Evolutionary conservation across 108 stramenopile genomes (phyloP).

Genomic region (Pseudonitzschia multiseries): DNA sequence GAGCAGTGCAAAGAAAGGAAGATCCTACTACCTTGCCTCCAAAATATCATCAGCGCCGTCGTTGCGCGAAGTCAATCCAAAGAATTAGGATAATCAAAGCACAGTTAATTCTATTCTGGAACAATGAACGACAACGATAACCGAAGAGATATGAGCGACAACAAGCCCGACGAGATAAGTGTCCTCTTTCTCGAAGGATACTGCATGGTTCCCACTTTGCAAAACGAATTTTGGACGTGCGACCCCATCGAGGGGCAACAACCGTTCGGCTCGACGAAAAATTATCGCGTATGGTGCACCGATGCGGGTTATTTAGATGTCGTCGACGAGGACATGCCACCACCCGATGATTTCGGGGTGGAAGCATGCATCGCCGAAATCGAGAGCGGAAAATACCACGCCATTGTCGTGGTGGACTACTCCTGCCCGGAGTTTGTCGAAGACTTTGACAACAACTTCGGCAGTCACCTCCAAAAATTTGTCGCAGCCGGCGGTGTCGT

Average conservation of each 20-base stretch:
- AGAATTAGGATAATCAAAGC: no score
- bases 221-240: background rate
- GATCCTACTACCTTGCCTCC: no score
- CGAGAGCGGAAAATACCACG: conserved; percentile 22
- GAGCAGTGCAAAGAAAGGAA: no score
- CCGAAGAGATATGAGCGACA: no score
- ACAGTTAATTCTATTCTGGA: no score
- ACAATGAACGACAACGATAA: no score
- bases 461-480: conserved; percentile 18
- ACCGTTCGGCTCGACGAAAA: background rate
- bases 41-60: no score
- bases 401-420: conserved; percentile 25
- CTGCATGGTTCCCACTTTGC: conserved; percentile 29
- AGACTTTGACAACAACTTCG: conserved; percentile 9
- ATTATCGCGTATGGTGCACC: conserved; percentile 22
- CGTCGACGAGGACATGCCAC: background rate
- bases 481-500: conserved; percentile 17
- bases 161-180: conserved; percentile 4
- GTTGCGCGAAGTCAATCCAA: no score
- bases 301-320: background rate
- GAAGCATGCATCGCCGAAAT: conserved; percentile 20
- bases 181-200: conserved; percentile 34
- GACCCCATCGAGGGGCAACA: background rate
- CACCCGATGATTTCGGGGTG: conserved; percentile 18
- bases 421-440: background rate